phyloP scores from a whole-genome alignment of 1,284 basidiomycete species.

The Agroathelia rolfsii region DNA sequence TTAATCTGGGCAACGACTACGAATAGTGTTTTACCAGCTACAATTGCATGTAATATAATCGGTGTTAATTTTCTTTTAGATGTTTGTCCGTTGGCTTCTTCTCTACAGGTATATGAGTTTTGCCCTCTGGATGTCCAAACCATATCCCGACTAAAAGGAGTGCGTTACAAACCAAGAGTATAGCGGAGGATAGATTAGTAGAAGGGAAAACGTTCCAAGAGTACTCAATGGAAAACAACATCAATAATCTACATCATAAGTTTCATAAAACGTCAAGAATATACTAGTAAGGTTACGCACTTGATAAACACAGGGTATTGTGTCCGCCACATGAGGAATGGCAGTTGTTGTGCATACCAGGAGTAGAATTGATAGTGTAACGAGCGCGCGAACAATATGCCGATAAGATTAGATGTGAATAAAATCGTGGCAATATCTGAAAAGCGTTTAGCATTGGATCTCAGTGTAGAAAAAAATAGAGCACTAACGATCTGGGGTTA shows the following conservation, averaged over 20 bases:
- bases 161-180: constrained; percentile 51
- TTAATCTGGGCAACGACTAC: constrained; percentile 47
- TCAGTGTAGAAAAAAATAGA: constrained; percentile 4
- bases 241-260: constrained; percentile 36
- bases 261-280: constrained; percentile 2
- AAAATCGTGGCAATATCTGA: constrained; percentile 75
- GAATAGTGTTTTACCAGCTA: constrained; percentile 10
- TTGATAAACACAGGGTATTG: constrained; percentile 50
- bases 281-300: constrained; percentile 31
- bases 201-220: constrained; percentile 86
- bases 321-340: constrained; percentile 74
- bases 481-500: constrained; percentile 53
- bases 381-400: constrained; percentile 88
- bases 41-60: too few relatives aligned
- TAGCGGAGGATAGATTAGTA: constrained; percentile 57
- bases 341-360: constrained; percentile 95
- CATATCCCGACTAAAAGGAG: constrained; percentile 57
- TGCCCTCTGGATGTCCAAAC: constrained; percentile 38
- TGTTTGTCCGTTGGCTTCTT: too few relatives aligned
- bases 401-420: constrained; percentile 89
- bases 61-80: too few relatives aligned
- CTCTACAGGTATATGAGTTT: too few relatives aligned
- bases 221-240: constrained; percentile 67
- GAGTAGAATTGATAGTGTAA: constrained; percentile 98
- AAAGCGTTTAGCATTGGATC: constrained; percentile 8